Conservation (phyloP, 2,329 filamentous ascomycete species). For the Aureobasidium pullulans region DNA sequence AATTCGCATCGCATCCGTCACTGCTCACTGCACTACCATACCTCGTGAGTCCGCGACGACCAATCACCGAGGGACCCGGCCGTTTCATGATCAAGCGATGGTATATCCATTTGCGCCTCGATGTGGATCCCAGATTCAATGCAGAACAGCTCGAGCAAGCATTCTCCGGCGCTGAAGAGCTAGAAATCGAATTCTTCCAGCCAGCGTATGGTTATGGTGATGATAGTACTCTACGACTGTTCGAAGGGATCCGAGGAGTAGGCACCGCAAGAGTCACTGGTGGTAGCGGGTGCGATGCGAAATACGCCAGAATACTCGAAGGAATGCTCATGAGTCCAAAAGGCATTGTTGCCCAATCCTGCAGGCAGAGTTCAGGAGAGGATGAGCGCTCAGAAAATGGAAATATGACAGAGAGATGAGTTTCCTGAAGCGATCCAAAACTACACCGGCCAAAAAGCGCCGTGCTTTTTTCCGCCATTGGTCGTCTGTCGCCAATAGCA, state of each 20-base stretch:
- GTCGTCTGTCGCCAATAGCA: not conserved
- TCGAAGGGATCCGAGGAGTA: conserved; percentile 41
- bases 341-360: not conserved
- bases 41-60: conserved; percentile 26
- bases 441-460: not conserved
- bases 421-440: not conserved
- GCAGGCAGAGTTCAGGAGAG: not conserved
- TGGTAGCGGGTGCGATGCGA: conserved; percentile 30
- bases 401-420: not conserved
- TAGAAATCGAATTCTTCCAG: conserved; percentile 46
- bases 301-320: conserved; percentile 39
- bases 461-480: not conserved
- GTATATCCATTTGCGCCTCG: conserved; percentile 41
- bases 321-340: conserved; percentile 33
- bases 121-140: conserved; percentile 42
- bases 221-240: conserved; percentile 35
- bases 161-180: conserved; percentile 39
- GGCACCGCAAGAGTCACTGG: conserved; percentile 36
- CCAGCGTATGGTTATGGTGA: conserved; percentile 37
- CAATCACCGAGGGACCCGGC: conserved; percentile 12
- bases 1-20: conserved; percentile 42
- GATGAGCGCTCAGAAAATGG: not conserved
- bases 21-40: conserved; percentile 40
- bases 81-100: conserved; percentile 32
- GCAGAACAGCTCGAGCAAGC: conserved; percentile 31